Percentiles rank a stretch among this genome's conserved stretches.
Evolutionary conservation across 75 land plant genomes (phyloP).

Genomic region (Sequoia sempervirens): DNA sequence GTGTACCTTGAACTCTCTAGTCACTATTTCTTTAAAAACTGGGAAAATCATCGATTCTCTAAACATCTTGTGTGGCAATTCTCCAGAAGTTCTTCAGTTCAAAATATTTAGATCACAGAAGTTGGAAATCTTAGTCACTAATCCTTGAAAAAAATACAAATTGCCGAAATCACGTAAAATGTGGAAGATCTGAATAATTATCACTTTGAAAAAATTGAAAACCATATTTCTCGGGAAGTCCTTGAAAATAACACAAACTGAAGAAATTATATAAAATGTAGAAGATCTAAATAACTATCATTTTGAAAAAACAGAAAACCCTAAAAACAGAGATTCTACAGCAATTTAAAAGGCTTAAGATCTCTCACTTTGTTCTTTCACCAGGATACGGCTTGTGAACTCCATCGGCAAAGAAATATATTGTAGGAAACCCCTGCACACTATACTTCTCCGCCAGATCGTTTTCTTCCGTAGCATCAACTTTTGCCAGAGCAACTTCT

Average conservation of each 20-base stretch:
- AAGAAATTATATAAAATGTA: not conserved
- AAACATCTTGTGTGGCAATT: no score
- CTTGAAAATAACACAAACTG: not conserved
- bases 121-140: no score
- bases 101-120: no score
- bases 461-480: constrained; percentile 84
- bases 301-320: not conserved
- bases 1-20: no score
- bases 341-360: not conserved
- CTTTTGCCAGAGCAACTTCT: constrained; percentile 71
- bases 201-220: not conserved
- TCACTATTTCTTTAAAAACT: no score
- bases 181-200: not conserved
- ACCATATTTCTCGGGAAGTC: no score
- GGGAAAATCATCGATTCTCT: no score
- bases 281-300: not conserved
- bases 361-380: constrained; percentile 60
- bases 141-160: not conserved
- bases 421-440: constrained; percentile 79
- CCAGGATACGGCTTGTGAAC: constrained; percentile 50
- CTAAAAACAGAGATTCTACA: not conserved
- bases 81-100: no score
- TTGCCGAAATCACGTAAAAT: not conserved
- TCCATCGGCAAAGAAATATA: constrained; percentile 79
- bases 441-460: constrained; percentile 67